These are phyloP conservation scores for Acanthamoeba healyi DNA, from an alignment of 208 protist species.

Conservation along the genomic window DNA sequence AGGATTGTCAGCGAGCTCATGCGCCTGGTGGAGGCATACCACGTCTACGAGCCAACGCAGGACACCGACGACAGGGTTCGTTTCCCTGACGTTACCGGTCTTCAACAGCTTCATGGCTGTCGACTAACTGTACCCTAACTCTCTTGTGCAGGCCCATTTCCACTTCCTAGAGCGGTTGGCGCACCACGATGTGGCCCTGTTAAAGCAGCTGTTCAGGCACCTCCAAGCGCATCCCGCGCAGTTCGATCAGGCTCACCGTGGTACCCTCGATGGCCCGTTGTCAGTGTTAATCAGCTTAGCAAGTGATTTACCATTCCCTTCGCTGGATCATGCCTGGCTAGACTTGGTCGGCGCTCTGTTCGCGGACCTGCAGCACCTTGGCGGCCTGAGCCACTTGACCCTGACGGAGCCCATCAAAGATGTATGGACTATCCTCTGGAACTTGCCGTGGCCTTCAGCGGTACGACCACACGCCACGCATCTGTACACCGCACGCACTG, in stretches of 20 bases:
- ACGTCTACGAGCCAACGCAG: constrained; percentile 68
- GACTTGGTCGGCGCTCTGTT: constrained; percentile 61
- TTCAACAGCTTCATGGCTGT: not conserved
- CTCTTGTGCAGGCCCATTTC: not conserved
- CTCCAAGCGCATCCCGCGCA: not conserved
- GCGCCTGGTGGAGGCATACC: constrained; percentile 11
- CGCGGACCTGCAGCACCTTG: not conserved
- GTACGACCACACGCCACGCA: not conserved
- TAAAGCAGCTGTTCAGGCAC: not conserved
- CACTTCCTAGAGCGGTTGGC: not conserved
- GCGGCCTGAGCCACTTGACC: constrained; percentile 29
- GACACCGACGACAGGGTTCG: constrained; percentile 20
- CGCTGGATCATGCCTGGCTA: no score
- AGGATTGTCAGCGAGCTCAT: constrained; percentile 7
- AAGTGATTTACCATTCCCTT: no score
- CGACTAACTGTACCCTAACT: not conserved
- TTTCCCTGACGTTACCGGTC: not conserved
- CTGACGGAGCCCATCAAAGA: not conserved
- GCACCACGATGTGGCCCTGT: not conserved
- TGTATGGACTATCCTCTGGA: constrained; percentile 57
- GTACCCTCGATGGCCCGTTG: not conserved
- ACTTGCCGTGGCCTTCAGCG: constrained; percentile 55
- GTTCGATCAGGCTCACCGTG: not conserved
- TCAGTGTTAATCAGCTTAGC: no score
- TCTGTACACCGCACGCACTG: no score